These are phyloP conservation scores for Ilyonectria robusta DNA, from an alignment of 2,329 filamentous ascomycete species.

Conservation along the genomic window DNA sequence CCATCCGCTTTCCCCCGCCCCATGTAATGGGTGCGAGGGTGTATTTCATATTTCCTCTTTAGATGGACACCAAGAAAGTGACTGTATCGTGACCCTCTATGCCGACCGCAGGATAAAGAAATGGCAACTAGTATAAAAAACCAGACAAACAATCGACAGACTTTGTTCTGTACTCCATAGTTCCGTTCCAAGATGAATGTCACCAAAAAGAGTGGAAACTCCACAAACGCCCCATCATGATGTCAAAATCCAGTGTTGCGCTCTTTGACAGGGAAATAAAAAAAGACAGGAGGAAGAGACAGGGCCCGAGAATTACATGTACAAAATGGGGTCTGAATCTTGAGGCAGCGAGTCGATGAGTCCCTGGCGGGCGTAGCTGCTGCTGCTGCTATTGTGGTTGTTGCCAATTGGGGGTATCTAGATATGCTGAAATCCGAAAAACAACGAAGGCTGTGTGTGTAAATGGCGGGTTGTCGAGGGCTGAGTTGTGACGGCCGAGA, in stretches of 20 bases:
- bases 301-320: constrained; percentile 33
- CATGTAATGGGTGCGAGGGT: constrained; percentile 12
- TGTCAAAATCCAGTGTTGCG: constrained; percentile 38
- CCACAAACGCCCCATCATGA: constrained; percentile 50
- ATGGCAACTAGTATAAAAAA: constrained; percentile 15
- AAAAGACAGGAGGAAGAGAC: constrained; percentile 22
- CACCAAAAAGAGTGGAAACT: constrained; percentile 36
- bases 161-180: constrained; percentile 45
- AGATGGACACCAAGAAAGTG: constrained; percentile 21
- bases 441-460: constrained; percentile 17
- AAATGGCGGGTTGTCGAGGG: constrained; percentile 4
- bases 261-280: constrained; percentile 33
- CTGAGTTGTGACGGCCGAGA: background rate
- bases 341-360: constrained; percentile 26
- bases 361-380: constrained; percentile 29
- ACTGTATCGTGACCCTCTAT: constrained; percentile 23
- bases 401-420: constrained; percentile 39
- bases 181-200: constrained; percentile 38
- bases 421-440: constrained; percentile 33
- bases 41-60: constrained; percentile 27
- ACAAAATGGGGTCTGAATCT: constrained; percentile 31
- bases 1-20: constrained; percentile 16
- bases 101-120: constrained; percentile 12
- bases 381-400: constrained; percentile 22
- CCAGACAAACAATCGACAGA: constrained; percentile 22